Evolutionary conservation across 768 basidiomycete genomes (phyloP), one percentile per base, ranked within the genome.

Genomic region (Ramaria sp.): DNA sequence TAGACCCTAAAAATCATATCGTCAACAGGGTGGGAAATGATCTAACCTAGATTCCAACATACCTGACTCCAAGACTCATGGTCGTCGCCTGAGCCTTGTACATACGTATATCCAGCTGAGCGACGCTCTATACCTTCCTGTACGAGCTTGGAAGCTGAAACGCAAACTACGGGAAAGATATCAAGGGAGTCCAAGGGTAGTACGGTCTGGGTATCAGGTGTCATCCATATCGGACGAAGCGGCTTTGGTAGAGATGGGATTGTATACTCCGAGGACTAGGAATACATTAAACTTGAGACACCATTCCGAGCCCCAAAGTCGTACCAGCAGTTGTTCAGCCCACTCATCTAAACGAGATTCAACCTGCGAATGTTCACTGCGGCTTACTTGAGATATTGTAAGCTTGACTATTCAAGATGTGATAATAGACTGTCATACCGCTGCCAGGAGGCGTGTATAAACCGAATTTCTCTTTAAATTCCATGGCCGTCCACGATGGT

Each of bases 21-120:
- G 10, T 51, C 33, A n/a, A n/a, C 7, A 10, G 19, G 17, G 17
- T 54, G 24, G n/a, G 42, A 43, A 42, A 38, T 4, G 33, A 49
- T n/a, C 48, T 30, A 37, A 30, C 17, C 10, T 30, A 22, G 34
- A 38, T 51, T 15, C 37, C 45, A 43, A 47, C 73, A 31, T 55
- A 88, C 88, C 80, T 80, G 79, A 30, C 84, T 78, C 92, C 91
- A 94, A 5, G 87, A 73, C 68, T 96, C 93, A 64, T 94, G 91
- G 63, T 98, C 95, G 64, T 97, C 95, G 0, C 93, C 95, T 0
- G 88, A 90, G 1, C 95, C 95, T 67, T 95, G 93, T 7, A 97
- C 80, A 66, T 97, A 97, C 20, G 82, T 74, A 66, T 84, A 96
- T 0, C 88, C 89, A n/a, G 73, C 69, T 9, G 73, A 61, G 0